Conservation (phyloP, 768 basidiomycete species). For the Lactarius psammicola region DNA sequence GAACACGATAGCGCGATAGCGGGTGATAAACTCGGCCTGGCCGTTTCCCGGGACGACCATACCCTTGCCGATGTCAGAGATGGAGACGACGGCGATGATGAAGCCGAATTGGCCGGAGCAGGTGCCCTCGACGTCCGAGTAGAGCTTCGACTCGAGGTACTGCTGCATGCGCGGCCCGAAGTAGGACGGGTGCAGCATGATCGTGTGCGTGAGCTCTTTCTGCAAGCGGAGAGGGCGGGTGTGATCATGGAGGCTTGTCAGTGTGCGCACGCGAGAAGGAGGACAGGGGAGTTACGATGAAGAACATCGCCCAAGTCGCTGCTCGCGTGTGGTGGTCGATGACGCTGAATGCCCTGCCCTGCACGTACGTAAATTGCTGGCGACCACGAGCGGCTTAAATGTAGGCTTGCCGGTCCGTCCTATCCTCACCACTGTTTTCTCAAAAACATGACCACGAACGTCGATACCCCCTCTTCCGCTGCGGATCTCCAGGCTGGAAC, state of each 20-base stretch:
- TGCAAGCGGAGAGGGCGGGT: constrained; percentile 34
- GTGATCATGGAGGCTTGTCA: background rate
- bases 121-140: constrained; percentile 95
- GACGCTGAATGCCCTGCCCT: background rate
- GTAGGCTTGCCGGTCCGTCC: too few species aligned
- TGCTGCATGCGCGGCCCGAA: constrained; percentile 95
- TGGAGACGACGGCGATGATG: constrained; percentile 89
- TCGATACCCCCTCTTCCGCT: too few species aligned
- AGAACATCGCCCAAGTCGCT: constrained; percentile 19
- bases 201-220: constrained; percentile 98
- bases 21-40: constrained; percentile 92
- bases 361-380: too few species aligned
- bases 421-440: too few species aligned
- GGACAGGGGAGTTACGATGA: constrained; percentile 20
- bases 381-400: too few species aligned
- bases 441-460: too few species aligned
- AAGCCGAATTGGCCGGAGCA: constrained; percentile 95
- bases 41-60: constrained; percentile 90
- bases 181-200: constrained; percentile 95
- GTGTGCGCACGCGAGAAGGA: background rate
- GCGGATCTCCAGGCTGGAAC: too few species aligned
- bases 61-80: constrained; percentile 88
- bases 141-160: constrained; percentile 89
- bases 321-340: background rate
- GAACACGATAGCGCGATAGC: constrained; percentile 96